These are phyloP conservation scores for Solanum chacoense DNA, from an alignment of 305 asterid species.

Conservation along the genomic window DNA sequence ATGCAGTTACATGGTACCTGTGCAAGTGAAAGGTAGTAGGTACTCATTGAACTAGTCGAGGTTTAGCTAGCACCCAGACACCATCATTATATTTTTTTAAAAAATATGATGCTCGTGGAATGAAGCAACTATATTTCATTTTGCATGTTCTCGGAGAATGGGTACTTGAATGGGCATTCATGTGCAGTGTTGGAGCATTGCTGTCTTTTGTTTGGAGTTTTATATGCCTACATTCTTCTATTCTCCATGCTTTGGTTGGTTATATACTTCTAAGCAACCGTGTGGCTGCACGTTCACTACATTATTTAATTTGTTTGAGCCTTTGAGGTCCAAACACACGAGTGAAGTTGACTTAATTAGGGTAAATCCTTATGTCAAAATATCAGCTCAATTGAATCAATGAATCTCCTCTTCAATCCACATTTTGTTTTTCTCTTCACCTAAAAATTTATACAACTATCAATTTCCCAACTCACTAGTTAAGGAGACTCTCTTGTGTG, in stretches of 20 bases:
- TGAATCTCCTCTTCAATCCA: neutral
- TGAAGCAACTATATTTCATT: neutral
- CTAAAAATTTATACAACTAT: neutral
- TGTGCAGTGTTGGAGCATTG: neutral
- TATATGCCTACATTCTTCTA: neutral
- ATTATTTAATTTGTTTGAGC: neutral
- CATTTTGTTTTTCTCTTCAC: neutral
- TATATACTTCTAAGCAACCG: neutral
- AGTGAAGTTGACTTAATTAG: neutral
- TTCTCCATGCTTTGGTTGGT: neutral
- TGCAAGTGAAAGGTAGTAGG: neutral
- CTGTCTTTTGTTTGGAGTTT: neutral
- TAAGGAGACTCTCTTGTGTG: neutral
- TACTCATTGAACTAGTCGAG: neutral
- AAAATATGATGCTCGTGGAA: neutral
- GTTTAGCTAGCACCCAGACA: neutral
- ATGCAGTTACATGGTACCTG: neutral
- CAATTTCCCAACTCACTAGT: neutral
- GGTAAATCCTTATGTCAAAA: neutral
- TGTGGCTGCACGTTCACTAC: neutral
- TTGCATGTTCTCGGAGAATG: neutral
- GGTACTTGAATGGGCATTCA: neutral
- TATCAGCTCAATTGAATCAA: neutral
- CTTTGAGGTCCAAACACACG: neutral
- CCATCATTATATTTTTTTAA: neutral